phyloP scores from a whole-genome alignment of 441 rosid genomes.

The Pelargonium cotyledonis region DNA sequence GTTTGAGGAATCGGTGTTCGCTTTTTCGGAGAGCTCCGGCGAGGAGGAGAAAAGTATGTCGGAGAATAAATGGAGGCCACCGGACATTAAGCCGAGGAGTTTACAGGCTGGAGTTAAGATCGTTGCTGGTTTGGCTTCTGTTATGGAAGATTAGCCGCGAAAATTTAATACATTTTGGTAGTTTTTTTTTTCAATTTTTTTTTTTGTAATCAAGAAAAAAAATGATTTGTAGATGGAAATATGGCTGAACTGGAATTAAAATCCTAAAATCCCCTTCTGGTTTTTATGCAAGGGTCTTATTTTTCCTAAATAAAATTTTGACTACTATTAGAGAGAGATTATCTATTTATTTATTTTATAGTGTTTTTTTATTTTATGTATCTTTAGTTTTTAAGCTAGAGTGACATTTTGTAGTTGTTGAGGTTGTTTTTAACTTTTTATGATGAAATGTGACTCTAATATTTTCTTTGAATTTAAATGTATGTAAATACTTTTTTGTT shows the following conservation, averaged over 20 bases:
- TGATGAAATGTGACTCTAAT: too few relatives aligned
- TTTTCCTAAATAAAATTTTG: too few relatives aligned
- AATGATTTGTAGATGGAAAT: slow-evolving; percentile 5
- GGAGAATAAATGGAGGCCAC: slow-evolving; percentile 33
- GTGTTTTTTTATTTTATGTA: too few relatives aligned
- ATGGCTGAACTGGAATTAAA: slow-evolving; percentile 10
- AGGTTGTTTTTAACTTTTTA: too few relatives aligned
- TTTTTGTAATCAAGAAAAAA: slow-evolving; percentile 13
- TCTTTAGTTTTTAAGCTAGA: too few relatives aligned
- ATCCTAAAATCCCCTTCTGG: slow-evolving; percentile 31
- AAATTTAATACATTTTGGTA: slow-evolving; percentile 17
- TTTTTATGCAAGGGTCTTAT: slow-evolving; percentile 32
- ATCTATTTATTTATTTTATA: too few relatives aligned
- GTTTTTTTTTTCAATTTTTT: neutral
- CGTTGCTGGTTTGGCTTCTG: slow-evolving; percentile 46
- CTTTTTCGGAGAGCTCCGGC: slow-evolving; percentile 27
- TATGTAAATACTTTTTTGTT: too few relatives aligned
- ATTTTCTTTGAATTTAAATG: too few relatives aligned
- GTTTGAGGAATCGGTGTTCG: slow-evolving; percentile 23
- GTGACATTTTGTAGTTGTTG: too few relatives aligned
- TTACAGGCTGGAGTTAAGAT: slow-evolving; percentile 32
- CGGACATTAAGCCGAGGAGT: slow-evolving; percentile 37
- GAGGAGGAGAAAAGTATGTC: slow-evolving; percentile 24
- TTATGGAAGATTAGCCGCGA: slow-evolving; percentile 33
- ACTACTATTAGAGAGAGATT: too few relatives aligned